Evolutionary conservation across 2,329 filamentous ascomycete species (phyloP).

Genomic region (Penicillium vulpinum): DNA sequence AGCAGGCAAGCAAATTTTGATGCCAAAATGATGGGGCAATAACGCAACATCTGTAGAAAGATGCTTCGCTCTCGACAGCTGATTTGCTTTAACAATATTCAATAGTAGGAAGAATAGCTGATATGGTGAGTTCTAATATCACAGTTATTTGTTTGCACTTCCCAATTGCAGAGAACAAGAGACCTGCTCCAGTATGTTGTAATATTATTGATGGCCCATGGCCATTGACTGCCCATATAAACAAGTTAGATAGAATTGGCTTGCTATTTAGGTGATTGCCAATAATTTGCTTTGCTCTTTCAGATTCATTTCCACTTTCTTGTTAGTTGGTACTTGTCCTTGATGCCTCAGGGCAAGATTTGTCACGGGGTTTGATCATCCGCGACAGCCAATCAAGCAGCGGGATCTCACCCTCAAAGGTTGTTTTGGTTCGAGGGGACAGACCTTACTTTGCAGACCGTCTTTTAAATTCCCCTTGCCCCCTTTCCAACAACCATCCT

Average conservation of each 20-base stretch:
- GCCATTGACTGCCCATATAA: neutral
- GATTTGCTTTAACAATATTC: neutral
- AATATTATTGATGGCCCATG: neutral
- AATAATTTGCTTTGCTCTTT: neutral
- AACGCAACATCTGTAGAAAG: conserved; percentile 56
- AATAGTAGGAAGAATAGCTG: neutral
- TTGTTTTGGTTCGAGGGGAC: conserved; percentile 26
- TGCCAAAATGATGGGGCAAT: conserved; percentile 68
- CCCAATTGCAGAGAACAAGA: neutral
- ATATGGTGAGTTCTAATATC: neutral
- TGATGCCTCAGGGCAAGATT: conserved; percentile 17
- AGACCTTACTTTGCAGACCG: conserved; percentile 28
- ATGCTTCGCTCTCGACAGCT: conserved; percentile 55
- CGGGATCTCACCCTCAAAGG: conserved; percentile 21
- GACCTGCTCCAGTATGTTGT: neutral
- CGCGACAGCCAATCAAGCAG: conserved; percentile 20
- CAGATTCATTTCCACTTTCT: neutral
- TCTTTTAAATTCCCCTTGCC: conserved; percentile 17
- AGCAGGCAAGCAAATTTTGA: conserved; percentile 56
- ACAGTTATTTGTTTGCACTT: neutral
- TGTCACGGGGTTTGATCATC: conserved; percentile 17
- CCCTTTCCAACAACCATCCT: conserved; percentile 21
- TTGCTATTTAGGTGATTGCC: neutral
- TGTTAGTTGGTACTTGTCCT: neutral
- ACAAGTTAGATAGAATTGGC: neutral